Conservation (phyloP, 129 eudicot genomes). For the Solidago caesia region DNA sequence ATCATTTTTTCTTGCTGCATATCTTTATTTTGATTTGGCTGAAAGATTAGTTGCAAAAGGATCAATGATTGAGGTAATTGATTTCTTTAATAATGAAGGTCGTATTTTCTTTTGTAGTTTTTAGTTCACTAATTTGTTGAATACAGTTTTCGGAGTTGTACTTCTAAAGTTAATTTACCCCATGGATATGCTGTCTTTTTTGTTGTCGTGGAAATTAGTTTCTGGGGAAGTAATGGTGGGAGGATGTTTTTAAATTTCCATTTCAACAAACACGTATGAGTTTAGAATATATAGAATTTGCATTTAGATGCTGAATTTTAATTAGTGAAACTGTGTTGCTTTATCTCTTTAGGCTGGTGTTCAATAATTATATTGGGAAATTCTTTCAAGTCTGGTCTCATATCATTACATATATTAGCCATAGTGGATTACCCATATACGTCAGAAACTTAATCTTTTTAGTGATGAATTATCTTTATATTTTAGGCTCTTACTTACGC, state of each 20-base stretch:
- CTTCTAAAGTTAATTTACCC: background rate
- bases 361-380: background rate
- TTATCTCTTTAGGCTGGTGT: background rate
- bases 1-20: slow-evolving; percentile 63
- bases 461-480: slow-evolving; percentile 10
- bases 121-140: background rate
- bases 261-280: no score
- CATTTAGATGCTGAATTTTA: background rate
- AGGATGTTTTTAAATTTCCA: no score
- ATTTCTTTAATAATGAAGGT: slow-evolving; percentile 7
- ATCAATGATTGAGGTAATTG: slow-evolving; percentile 62
- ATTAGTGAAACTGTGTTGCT: background rate
- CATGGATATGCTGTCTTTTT: background rate
- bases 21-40: slow-evolving; percentile 67
- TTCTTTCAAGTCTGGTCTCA: background rate
- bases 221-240: background rate
- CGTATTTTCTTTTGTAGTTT: background rate
- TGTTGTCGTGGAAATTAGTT: background rate
- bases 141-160: background rate
- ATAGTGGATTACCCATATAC: slow-evolving; percentile 15
- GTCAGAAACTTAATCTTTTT: background rate
- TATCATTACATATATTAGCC: background rate
- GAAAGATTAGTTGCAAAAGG: slow-evolving; percentile 60
- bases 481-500: slow-evolving; percentile 79
- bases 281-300: no score